Evolutionary conservation across 2,329 filamentous ascomycete genomes (phyloP).

Genomic region (Colletotrichum sp.): DNA sequence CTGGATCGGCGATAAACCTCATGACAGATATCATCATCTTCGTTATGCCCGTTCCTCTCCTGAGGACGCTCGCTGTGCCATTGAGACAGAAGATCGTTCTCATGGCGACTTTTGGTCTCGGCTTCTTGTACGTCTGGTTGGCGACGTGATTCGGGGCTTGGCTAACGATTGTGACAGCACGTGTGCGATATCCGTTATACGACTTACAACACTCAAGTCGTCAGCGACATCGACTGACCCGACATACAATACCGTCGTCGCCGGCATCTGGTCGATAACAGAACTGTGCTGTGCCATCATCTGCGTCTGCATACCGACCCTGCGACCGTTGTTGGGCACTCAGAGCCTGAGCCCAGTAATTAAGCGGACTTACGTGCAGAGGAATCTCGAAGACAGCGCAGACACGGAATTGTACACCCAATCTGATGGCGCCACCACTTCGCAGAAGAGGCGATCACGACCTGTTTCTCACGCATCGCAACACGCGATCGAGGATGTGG

Average conservation of each 20-base stretch:
- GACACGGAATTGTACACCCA: not conserved
- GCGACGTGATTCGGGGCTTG: accelerated
- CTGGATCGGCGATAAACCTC: conserved; percentile 30
- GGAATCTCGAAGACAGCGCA: not conserved
- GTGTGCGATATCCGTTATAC: conserved; percentile 30
- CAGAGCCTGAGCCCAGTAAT: not conserved
- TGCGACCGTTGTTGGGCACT: conserved; percentile 31
- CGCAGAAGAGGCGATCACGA: not conserved
- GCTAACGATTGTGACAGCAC: conserved; percentile 14
- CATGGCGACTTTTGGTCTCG: conserved; percentile 25
- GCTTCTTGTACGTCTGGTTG: conserved; percentile 26
- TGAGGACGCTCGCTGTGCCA: conserved; percentile 22
- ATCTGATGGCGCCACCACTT: not conserved
- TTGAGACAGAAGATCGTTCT: conserved; percentile 25
- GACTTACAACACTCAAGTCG: conserved; percentile 33
- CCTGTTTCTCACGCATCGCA: not conserved
- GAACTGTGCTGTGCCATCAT: conserved; percentile 43
- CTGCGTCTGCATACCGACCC: conserved; percentile 42
- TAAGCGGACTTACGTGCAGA: not conserved
- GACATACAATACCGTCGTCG: conserved; percentile 34
- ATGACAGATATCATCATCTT: conserved; percentile 29
- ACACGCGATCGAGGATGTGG: not conserved
- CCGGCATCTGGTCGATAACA: conserved; percentile 40
- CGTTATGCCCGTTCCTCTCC: conserved; percentile 26
- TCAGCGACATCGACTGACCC: conserved; percentile 31